Evolutionary conservation across 2,329 filamentous ascomycete genomes (phyloP).

Genomic region (Clathrospora elynae): DNA sequence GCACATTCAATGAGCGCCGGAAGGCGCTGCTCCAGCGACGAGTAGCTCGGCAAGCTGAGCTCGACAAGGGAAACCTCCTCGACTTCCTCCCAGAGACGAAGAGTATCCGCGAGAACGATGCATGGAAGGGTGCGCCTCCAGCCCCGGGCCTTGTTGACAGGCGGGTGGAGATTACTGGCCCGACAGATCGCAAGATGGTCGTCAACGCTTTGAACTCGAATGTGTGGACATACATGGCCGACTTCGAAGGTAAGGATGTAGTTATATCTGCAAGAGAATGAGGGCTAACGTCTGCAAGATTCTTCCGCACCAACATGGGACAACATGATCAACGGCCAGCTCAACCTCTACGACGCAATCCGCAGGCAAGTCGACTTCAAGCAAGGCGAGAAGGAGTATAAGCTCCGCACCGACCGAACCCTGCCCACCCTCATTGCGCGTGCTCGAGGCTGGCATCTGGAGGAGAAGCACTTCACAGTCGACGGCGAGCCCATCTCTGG

Average conservation of each 20-base stretch:
- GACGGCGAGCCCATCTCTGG: slow-evolving; percentile 95
- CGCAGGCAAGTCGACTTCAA: slow-evolving; percentile 95
- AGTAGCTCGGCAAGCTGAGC: slow-evolving; percentile 83
- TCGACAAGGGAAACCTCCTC: slow-evolving; percentile 84
- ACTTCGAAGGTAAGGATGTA: slow-evolving; percentile 80
- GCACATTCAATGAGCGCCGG: slow-evolving; percentile 88
- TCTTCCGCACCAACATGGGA: slow-evolving; percentile 97
- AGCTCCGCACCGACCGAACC: slow-evolving; percentile 86
- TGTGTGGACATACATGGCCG: slow-evolving; percentile 99
- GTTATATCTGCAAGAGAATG: neutral
- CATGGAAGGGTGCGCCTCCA: slow-evolving; percentile 90
- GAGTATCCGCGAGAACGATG: slow-evolving; percentile 90
- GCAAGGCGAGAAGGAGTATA: slow-evolving; percentile 93
- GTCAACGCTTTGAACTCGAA: slow-evolving; percentile 95
- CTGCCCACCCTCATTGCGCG: slow-evolving; percentile 92
- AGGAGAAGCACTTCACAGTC: slow-evolving; percentile 97
- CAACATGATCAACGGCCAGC: slow-evolving; percentile 98
- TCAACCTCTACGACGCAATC: slow-evolving; percentile 96
- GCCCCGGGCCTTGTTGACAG: slow-evolving; percentile 92
- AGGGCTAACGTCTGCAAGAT: slow-evolving; percentile 60
- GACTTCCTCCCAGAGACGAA: slow-evolving; percentile 96
- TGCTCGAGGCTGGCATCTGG: slow-evolving; percentile 95
- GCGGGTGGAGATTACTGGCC: slow-evolving; percentile 94
- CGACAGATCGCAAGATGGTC: slow-evolving; percentile 98
- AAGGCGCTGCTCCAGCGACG: slow-evolving; percentile 88